These are phyloP conservation scores for Thinopyrum elongatum DNA, from an alignment of 176 grass and related monocot genomes.

Conservation along the genomic window DNA sequence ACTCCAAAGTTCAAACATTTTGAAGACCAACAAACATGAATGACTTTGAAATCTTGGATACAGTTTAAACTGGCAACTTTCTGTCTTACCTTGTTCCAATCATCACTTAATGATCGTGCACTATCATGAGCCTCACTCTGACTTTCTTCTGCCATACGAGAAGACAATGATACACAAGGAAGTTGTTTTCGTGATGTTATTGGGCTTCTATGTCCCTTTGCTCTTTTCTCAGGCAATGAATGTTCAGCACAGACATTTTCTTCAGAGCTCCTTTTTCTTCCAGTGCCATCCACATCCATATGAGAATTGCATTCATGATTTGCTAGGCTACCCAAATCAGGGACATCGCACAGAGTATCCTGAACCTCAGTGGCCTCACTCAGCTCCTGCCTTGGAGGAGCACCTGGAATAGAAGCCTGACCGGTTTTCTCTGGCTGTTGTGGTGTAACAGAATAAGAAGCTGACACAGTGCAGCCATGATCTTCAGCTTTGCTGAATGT, in stretches of 20 bases:
- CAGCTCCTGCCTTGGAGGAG: constrained; percentile 10
- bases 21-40: constrained; percentile 24
- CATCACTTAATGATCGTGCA: constrained; percentile 20
- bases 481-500: constrained; percentile 13
- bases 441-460: constrained; percentile 27
- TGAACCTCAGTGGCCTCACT: constrained; percentile 24
- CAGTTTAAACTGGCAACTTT: not conserved
- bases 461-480: not conserved
- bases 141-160: constrained; percentile 21
- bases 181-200: constrained; percentile 31
- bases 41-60: constrained; percentile 10
- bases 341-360: constrained; percentile 3
- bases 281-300: constrained; percentile 49
- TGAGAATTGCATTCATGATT: constrained; percentile 20
- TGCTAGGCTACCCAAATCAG: constrained; percentile 34
- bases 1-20: constrained; percentile 17
- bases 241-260: constrained; percentile 31
- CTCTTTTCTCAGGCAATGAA: constrained; percentile 36
- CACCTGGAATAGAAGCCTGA: not conserved
- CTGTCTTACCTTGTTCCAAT: constrained; percentile 61
- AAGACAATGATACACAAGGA: constrained; percentile 22
- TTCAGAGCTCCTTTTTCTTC: constrained; percentile 51
- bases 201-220: constrained; percentile 37
- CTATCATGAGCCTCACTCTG: constrained; percentile 26
- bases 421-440: not conserved